Conservation (phyloP, 1,284 basidiomycete genomes). For the Rhodotorula sp. region DNA sequence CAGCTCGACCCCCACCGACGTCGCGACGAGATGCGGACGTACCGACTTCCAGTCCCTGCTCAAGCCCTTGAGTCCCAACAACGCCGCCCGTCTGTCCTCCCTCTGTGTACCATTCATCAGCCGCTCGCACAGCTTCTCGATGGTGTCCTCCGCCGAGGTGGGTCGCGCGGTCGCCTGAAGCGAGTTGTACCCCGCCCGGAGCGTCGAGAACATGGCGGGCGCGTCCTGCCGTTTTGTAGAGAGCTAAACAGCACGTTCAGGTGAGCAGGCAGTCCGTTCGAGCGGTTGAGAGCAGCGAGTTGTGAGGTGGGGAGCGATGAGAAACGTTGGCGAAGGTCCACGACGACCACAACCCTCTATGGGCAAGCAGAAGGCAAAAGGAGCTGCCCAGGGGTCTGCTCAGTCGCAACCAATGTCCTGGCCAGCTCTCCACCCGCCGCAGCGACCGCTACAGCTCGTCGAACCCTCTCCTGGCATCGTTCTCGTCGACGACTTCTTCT, state of each 20-base stretch:
- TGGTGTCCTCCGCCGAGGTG: constrained; percentile 54
- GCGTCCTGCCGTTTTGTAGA: no score
- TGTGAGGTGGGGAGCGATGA: not conserved
- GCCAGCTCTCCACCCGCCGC: constrained; percentile 12
- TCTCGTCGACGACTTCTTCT: constrained; percentile 24
- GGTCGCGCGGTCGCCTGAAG: constrained; percentile 24
- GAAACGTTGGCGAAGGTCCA: not conserved
- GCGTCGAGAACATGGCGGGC: constrained; percentile 30
- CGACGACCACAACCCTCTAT: not conserved
- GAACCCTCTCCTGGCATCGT: constrained; percentile 7
- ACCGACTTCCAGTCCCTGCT: constrained; percentile 79
- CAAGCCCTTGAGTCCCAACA: constrained; percentile 87
- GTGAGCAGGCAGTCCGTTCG: no score
- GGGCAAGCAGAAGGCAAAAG: not conserved
- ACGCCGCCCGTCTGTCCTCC: constrained; percentile 85
- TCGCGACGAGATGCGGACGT: constrained; percentile 24
- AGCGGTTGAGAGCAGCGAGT: not conserved
- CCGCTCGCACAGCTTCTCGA: constrained; percentile 80
- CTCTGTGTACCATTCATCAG: constrained; percentile 80
- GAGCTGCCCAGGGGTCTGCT: not conserved
- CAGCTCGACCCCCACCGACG: not conserved
- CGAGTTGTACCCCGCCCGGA: constrained; percentile 30
- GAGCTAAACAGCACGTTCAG: no score
- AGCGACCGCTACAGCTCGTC: constrained; percentile 2
- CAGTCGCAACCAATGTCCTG: constrained; percentile 2